These are phyloP conservation scores for Cyberlindnera maritima DNA, from an alignment of 805 yeast species.

Conservation along the genomic window DNA sequence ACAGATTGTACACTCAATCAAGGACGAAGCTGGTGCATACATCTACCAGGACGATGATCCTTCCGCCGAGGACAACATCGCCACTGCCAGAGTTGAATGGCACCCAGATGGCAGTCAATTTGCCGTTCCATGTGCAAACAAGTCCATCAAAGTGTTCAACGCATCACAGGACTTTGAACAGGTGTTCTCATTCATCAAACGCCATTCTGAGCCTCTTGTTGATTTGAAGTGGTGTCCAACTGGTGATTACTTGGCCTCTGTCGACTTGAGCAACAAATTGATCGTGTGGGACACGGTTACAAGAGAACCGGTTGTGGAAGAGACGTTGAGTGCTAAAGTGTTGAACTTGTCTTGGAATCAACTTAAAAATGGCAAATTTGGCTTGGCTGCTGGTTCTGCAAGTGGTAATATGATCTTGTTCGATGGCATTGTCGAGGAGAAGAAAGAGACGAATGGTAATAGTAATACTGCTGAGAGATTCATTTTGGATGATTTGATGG, in stretches of 20 bases:
- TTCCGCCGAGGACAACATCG: constrained; percentile 35
- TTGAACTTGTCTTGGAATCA: constrained; percentile 37
- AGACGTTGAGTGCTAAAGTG: constrained; percentile 27
- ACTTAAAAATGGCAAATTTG: constrained; percentile 22
- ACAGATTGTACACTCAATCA: constrained; percentile 43
- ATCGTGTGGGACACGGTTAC: constrained; percentile 53
- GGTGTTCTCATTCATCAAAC: constrained; percentile 24
- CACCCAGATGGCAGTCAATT: constrained; percentile 64
- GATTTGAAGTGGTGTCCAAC: constrained; percentile 56
- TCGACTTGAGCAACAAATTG: constrained; percentile 48
- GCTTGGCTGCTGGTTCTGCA: constrained; percentile 35
- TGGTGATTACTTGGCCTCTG: constrained; percentile 58
- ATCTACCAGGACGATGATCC: constrained; percentile 41
- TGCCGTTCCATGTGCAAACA: constrained; percentile 59
- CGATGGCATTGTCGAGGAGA: constrained; percentile 26
- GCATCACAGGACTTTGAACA: constrained; percentile 15
- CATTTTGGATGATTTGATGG: constrained; percentile 17
- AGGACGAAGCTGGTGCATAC: constrained; percentile 36
- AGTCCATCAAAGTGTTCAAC: constrained; percentile 43
- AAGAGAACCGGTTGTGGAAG: constrained; percentile 32
- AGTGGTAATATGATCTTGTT: constrained; percentile 39
- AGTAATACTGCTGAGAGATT: constrained; percentile 5
- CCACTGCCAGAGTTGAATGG: constrained; percentile 64
- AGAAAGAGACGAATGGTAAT: constrained; percentile 9
- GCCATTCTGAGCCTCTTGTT: constrained; percentile 27